Percentiles rank a stretch among this genome's conserved stretches.
Conservation (phyloP, 768 basidiomycete species). For the Sarcomyxa edulis region DNA sequence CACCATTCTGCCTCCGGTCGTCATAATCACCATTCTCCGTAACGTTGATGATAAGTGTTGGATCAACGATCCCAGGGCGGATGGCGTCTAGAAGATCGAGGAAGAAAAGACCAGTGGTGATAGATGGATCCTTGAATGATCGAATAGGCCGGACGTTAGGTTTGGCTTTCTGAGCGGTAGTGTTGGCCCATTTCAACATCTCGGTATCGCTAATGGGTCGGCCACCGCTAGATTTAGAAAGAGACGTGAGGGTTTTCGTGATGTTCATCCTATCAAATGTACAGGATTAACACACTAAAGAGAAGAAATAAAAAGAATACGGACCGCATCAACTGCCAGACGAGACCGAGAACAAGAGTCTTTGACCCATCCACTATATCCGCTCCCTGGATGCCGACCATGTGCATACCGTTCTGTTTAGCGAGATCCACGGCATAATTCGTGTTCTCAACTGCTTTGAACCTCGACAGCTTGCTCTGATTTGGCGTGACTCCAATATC, state of each 20-base stretch:
- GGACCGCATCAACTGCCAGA: conserved; percentile 96
- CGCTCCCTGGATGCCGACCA: conserved; percentile 96
- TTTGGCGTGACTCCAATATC: conserved; percentile 81
- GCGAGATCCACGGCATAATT: conserved; percentile 94
- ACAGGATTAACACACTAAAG: background rate
- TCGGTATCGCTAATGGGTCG: conserved; percentile 87
- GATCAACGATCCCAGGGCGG: conserved; percentile 93
- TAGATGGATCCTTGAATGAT: conserved; percentile 90
- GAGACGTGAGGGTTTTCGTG: conserved; percentile 76
- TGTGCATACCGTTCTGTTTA: conserved; percentile 87
- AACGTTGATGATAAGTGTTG: conserved; percentile 66
- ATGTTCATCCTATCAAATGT: conserved; percentile 65
- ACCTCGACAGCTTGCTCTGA: conserved; percentile 82
- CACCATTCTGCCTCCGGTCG: conserved; percentile 89
- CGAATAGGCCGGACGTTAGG: conserved; percentile 59
- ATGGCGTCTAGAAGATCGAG: conserved; percentile 89
- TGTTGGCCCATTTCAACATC: conserved; percentile 95
- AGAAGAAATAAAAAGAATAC: conserved; percentile 14
- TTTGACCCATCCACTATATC: conserved; percentile 94
- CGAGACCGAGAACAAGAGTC: conserved; percentile 91
- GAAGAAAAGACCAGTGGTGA: conserved; percentile 90
- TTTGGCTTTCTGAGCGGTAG: conserved; percentile 73
- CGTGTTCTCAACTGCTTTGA: conserved; percentile 98
- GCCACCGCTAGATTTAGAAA: conserved; percentile 65
- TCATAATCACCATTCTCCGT: conserved; percentile 67